phyloP scores from a whole-genome alignment of 2,329 filamentous ascomycete genomes.

The Stachybotrys elegans region DNA sequence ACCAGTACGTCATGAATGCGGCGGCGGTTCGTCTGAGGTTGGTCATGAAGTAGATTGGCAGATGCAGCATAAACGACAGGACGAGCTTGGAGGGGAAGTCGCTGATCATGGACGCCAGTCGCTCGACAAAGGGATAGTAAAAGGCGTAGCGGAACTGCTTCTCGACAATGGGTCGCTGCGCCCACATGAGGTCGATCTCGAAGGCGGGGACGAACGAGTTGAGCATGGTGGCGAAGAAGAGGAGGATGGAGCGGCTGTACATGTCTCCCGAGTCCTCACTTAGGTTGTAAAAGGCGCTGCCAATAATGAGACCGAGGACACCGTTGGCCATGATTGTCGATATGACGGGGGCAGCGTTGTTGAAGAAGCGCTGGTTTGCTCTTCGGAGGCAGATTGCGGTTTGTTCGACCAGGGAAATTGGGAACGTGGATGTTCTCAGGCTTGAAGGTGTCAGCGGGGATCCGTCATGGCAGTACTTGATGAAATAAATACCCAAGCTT shows the following conservation, averaged over 20 bases:
- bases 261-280: not conserved
- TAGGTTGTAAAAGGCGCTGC: slow-evolving; percentile 1
- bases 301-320: not conserved
- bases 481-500: not conserved
- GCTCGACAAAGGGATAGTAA: not conserved
- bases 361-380: not conserved
- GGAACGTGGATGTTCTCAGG: not conserved
- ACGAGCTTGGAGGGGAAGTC: not conserved
- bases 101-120: not conserved
- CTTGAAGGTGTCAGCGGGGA: not conserved
- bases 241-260: not conserved
- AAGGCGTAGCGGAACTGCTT: slow-evolving; percentile 1
- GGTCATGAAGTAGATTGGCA: not conserved
- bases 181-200: not conserved
- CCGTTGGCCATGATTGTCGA: not conserved
- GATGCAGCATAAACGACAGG: not conserved
- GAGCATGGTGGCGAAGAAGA: not conserved
- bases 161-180: not conserved
- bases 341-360: not conserved
- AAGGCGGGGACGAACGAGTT: not conserved
- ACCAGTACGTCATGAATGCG: not conserved
- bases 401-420: not conserved
- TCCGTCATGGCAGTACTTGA: not conserved
- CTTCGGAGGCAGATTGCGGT: not conserved
- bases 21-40: not conserved